Evolutionary conservation across 129 eudicot species (phyloP), one percentile per base, ranked within the genome.

Genomic region (Artemisia annua): DNA sequence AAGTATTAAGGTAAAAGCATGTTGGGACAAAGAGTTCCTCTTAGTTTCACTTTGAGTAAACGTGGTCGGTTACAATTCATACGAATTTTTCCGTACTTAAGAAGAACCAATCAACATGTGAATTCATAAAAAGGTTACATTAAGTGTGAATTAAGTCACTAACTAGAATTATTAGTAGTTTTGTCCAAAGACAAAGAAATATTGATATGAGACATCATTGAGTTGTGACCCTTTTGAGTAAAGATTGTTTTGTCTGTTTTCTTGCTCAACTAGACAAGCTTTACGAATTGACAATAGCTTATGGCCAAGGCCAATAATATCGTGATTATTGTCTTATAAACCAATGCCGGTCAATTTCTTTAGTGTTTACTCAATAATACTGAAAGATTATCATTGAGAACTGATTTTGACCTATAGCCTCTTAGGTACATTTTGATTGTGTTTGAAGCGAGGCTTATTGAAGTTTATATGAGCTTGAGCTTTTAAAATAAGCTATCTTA

Each of bases 131-230:
- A 75, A 75, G 30, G 73, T 30, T 43, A 55, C 67, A 66, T 75
- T 75, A 75, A 75, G 73, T 75, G 66, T 44, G 18, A 18, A 49
- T 75, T 75, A 75, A 75, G 79, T 75, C 67, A 75, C 59, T 55
- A 75, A 75, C 67, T 19, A 55, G 58, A 54, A 66, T 66, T 66
- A 48, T 66, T 75, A 75, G 67, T 75, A 44, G 73, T 75, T 75
- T 75, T 54, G 57, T 75, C 22, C 1, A 20, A 20, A 20, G 22
- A 20, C 56, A 53, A 66, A 74, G 17, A 54, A 24, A 64, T 18
- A 43, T 53, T 52, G 56, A 66, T 54, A 66, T 57, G 67, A 57
- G 63, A 9, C 66, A 48, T 49, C 62, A 62, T 30, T 49, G 69
- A 61, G 70, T 62, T 75, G 79, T 75, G 66, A 66, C 54, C 32